phyloP scores from a whole-genome alignment of 371 early-diverging fungal genomes.

The Mortierella sp. region DNA sequence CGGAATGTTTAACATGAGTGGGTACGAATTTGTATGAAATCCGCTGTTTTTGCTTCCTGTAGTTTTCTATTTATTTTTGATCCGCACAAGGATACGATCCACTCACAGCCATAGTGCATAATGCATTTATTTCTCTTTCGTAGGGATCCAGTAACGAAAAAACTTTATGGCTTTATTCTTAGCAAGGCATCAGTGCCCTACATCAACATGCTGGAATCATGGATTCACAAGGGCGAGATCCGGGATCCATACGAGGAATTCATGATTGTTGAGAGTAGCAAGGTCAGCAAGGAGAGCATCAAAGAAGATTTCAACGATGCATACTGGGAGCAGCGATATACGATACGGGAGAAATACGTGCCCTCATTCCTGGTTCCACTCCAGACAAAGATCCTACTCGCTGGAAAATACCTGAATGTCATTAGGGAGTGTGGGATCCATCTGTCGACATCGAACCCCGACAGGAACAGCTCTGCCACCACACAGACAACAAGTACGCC shows the following conservation, averaged over 20 bases:
- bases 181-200: constrained; percentile 85
- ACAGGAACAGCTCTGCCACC: neutral
- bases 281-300: constrained; percentile 71
- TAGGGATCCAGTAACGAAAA: constrained; percentile 80
- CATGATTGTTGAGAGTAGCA: constrained; percentile 79
- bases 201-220: constrained; percentile 79
- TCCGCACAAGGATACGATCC: too few relatives aligned
- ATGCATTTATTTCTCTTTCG: neutral
- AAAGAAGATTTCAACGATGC: constrained; percentile 81
- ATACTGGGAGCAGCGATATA: constrained; percentile 88
- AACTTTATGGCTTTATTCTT: constrained; percentile 82
- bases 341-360: constrained; percentile 69
- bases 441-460: constrained; percentile 50
- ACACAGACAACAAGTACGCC: constrained; percentile 62
- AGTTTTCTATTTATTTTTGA: too few relatives aligned
- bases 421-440: constrained; percentile 86
- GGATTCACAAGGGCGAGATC: constrained; percentile 92
- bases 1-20: constrained; percentile 69
- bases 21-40: constrained; percentile 58
- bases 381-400: constrained; percentile 82
- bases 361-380: constrained; percentile 84
- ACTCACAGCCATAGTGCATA: constrained; percentile 17
- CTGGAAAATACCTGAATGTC: constrained; percentile 96
- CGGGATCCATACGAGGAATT: constrained; percentile 90
- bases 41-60: too few relatives aligned